Conservation (phyloP, 129 eudicot genomes). For the Erigeron canadensis region DNA sequence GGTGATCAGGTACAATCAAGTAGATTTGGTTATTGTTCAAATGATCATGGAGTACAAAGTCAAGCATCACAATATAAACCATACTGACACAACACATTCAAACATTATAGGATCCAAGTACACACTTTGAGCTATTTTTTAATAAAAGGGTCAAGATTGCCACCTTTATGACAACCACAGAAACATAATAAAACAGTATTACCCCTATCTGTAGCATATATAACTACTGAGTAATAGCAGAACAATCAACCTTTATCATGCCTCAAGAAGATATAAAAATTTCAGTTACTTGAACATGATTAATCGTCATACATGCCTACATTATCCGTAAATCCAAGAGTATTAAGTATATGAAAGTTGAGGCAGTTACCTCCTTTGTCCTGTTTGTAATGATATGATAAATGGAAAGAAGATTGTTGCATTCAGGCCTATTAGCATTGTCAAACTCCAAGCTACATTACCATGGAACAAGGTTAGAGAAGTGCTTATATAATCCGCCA, state of each 20-base stretch:
- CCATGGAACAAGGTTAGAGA: conserved; percentile 4
- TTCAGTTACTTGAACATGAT: neutral
- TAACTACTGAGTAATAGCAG: no score
- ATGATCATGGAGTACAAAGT: no score
- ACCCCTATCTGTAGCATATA: no score
- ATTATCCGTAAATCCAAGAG: neutral
- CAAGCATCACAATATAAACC: no score
- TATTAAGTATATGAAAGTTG: neutral
- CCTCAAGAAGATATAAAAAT: neutral
- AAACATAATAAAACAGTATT: neutral
- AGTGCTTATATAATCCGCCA: conserved; percentile 11
- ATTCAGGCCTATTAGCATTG: conserved; percentile 92
- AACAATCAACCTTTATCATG: neutral
- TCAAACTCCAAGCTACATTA: conserved; percentile 80
- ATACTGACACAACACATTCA: no score
- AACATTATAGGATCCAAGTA: no score
- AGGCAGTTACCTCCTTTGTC: conserved; percentile 75
- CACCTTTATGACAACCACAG: neutral
- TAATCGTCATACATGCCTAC: neutral
- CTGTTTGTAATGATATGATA: conserved; percentile 84
- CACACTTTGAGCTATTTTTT: neutral
- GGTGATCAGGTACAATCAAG: no score
- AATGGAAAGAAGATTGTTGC: conserved; percentile 83
- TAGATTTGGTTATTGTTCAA: no score
- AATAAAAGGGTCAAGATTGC: neutral